phyloP scores from a whole-genome alignment of 495 filamentous ascomycete genomes.

The Annulohypoxylon bovei region DNA sequence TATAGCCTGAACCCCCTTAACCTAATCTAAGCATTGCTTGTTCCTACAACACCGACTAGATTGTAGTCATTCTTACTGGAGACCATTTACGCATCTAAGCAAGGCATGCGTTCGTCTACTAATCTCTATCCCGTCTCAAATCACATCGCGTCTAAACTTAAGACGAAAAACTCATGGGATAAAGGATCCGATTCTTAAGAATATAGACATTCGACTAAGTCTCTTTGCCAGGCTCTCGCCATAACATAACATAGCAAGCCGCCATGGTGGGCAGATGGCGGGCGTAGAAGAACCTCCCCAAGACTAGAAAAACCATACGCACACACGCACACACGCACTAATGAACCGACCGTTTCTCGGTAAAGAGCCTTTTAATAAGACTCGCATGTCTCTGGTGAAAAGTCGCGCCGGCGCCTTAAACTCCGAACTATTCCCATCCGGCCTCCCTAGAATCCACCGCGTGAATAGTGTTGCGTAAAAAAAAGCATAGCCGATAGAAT shows the following conservation, averaged over 20 bases:
- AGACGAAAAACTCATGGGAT: not conserved
- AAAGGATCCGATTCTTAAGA: conserved; percentile 6
- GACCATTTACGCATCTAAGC: not conserved
- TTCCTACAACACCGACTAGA: not conserved
- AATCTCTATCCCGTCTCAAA: not conserved
- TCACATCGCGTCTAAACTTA: not conserved
- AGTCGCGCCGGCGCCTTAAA: not conserved
- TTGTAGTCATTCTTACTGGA: not conserved
- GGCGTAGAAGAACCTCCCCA: not conserved
- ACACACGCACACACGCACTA: not conserved
- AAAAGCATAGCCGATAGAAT: not conserved
- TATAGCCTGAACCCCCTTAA: too few species aligned
- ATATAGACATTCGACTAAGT: conserved; percentile 6
- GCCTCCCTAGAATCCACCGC: conserved; percentile 1
- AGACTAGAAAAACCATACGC: not conserved
- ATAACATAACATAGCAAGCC: not conserved
- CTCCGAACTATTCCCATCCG: conserved; percentile 1
- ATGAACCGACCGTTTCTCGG: not conserved
- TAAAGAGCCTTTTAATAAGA: not conserved
- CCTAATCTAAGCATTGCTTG: too few species aligned
- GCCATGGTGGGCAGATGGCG: not conserved
- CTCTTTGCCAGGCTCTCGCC: not conserved
- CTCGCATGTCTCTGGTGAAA: not conserved
- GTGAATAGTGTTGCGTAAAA: not conserved
- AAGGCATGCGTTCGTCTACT: not conserved